Evolutionary conservation across 2,329 filamentous ascomycete genomes (phyloP).

Genomic region (Colletotrichum sp.): DNA sequence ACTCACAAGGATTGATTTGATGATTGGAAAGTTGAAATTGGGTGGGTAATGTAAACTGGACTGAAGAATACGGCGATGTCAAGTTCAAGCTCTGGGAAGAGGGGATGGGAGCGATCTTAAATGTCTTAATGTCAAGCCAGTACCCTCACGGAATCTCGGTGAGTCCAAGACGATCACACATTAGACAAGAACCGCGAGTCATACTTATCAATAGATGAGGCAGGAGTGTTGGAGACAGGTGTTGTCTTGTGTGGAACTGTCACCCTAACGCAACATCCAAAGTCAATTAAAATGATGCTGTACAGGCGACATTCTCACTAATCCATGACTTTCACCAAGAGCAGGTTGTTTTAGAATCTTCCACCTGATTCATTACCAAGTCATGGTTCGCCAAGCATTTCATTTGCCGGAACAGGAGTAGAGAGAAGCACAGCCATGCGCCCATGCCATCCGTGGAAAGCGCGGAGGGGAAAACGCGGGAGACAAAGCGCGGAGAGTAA

Average conservation of each 20-base stretch:
- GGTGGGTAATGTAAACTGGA: not conserved
- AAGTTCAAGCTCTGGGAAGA: not conserved
- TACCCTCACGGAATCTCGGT: not conserved
- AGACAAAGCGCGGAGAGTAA: not conserved
- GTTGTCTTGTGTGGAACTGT: not conserved
- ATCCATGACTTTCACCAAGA: not conserved
- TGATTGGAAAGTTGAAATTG: not conserved
- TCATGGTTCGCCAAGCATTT: not conserved
- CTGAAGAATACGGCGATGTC: too few species aligned
- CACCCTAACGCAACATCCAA: not conserved
- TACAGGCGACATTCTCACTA: not conserved
- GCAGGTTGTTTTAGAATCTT: not conserved
- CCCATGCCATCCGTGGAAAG: not conserved
- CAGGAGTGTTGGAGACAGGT: not conserved
- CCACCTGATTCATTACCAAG: not conserved
- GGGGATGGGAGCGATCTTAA: not conserved
- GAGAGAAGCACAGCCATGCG: not conserved
- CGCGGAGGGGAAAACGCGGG: not conserved
- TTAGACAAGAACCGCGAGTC: not conserved
- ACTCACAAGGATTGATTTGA: not conserved
- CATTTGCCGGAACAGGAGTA: not conserved
- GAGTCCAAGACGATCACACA: not conserved
- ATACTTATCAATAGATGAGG: not conserved
- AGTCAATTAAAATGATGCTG: not conserved
- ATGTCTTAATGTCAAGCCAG: not conserved